These are phyloP conservation scores for Beauveria scarabaeidicola DNA, from an alignment of 2,329 filamentous ascomycete species.

Conservation along the genomic window DNA sequence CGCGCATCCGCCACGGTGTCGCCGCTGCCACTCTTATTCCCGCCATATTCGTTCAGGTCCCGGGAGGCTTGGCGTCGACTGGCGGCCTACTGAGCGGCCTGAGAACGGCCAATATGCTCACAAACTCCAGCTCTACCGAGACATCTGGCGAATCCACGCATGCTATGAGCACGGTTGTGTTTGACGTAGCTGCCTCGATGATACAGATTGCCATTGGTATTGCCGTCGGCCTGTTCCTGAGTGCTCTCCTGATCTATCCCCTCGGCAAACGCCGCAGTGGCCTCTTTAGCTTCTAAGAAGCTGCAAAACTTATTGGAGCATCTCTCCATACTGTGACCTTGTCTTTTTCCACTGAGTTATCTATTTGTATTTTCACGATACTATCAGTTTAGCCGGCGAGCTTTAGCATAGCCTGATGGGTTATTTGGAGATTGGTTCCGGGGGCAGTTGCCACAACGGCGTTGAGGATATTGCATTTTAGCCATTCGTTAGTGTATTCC, in stretches of 20 bases:
- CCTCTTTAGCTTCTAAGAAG: conserved; percentile 36
- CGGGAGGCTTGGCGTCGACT: conserved; percentile 38
- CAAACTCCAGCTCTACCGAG: conserved; percentile 23
- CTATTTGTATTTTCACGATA: background rate
- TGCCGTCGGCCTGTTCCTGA: conserved; percentile 41
- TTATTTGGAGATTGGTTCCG: background rate
- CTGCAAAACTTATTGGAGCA: too few relatives aligned
- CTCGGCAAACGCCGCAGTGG: conserved; percentile 41
- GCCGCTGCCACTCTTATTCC: conserved; percentile 39
- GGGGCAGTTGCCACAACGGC: background rate
- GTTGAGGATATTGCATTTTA: background rate
- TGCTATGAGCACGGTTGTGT: conserved; percentile 30
- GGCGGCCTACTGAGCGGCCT: conserved; percentile 38
- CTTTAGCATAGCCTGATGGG: conserved; percentile 1
- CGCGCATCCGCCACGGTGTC: conserved; percentile 45
- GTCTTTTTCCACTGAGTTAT: too few relatives aligned
- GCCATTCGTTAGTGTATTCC: background rate
- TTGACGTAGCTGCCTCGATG: conserved; percentile 40
- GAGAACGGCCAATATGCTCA: conserved; percentile 34
- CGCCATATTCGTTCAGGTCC: conserved; percentile 41
- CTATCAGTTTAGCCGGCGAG: background rate
- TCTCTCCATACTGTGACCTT: background rate
- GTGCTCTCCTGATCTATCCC: conserved; percentile 40
- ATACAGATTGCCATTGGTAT: conserved; percentile 46
- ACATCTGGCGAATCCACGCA: conserved; percentile 5